phyloP scores from a whole-genome alignment of 768 basidiomycete species.

The Calocybe gangraenosa region DNA sequence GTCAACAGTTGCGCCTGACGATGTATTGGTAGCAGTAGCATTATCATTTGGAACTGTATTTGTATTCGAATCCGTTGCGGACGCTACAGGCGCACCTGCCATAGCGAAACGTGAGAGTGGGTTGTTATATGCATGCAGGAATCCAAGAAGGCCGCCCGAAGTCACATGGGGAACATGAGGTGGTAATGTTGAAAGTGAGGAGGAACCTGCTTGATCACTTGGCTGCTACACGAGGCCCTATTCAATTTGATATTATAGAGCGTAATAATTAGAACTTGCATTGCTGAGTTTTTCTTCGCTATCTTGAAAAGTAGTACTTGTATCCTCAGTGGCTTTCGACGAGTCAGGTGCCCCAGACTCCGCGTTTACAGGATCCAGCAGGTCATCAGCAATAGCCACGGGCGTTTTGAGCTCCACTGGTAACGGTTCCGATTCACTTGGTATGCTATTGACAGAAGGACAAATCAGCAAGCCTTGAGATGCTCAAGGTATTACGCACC shows the following conservation, averaged over 20 bases:
- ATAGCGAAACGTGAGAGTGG: constrained; percentile 49
- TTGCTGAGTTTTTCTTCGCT: constrained; percentile 25
- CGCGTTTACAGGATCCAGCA: constrained; percentile 41
- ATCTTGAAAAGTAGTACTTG: constrained; percentile 12
- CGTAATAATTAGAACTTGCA: constrained; percentile 17
- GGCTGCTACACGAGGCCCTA: constrained; percentile 13
- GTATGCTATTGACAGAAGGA: constrained; percentile 33
- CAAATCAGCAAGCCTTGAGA: neutral
- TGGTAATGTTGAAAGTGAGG: constrained; percentile 12
- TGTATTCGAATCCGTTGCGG: constrained; percentile 13
- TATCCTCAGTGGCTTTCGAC: constrained; percentile 16
- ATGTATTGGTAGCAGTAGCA: constrained; percentile 5
- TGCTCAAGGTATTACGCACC: constrained; percentile 40
- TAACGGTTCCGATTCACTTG: constrained; percentile 52
- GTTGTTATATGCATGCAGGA: constrained; percentile 58
- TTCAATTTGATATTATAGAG: neutral
- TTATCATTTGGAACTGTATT: constrained; percentile 11
- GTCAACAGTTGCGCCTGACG: neutral
- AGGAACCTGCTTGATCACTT: constrained; percentile 11
- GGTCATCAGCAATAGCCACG: constrained; percentile 54
- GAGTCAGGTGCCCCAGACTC: constrained; percentile 17
- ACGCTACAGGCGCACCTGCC: constrained; percentile 22
- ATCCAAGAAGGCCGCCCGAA: constrained; percentile 48
- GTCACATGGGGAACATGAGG: constrained; percentile 20
- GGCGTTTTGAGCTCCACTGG: constrained; percentile 59